These are phyloP conservation scores for Aspergillus ustus DNA, from an alignment of 2,329 filamentous ascomycete species.

Conservation along the genomic window DNA sequence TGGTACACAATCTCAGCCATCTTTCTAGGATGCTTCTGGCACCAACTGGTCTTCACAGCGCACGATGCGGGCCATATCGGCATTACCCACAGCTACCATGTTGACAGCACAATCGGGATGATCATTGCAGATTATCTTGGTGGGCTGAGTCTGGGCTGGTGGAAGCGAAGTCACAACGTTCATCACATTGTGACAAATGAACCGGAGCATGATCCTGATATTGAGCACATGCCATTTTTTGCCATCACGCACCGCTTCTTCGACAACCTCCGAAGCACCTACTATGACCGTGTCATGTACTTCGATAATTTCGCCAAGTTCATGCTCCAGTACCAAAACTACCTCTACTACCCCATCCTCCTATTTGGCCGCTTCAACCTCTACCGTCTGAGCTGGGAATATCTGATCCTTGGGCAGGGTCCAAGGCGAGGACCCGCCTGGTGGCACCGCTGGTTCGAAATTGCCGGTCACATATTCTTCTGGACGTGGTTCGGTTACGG, in stretches of 20 bases:
- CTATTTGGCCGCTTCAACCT: constrained; percentile 85
- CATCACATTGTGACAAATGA: constrained; percentile 96
- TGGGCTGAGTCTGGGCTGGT: constrained; percentile 91
- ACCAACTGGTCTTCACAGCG: constrained; percentile 90
- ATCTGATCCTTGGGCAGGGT: constrained; percentile 71
- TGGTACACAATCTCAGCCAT: constrained; percentile 74
- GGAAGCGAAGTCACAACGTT: constrained; percentile 95
- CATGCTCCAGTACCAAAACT: constrained; percentile 74
- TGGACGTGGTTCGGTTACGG: constrained; percentile 86
- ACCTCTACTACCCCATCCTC: constrained; percentile 82
- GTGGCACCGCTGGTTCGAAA: constrained; percentile 84
- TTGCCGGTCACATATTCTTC: constrained; percentile 76
- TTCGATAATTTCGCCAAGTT: constrained; percentile 77
- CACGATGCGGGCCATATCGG: constrained; percentile 98
- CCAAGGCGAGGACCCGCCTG: constrained; percentile 76
- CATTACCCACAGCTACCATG: constrained; percentile 87
- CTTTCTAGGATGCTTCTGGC: constrained; percentile 85
- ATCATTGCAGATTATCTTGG: constrained; percentile 88
- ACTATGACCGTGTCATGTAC: constrained; percentile 79
- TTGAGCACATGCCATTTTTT: constrained; percentile 88
- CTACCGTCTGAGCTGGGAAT: constrained; percentile 79
- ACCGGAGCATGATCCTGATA: constrained; percentile 94
- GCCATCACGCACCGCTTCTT: constrained; percentile 84
- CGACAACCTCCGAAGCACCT: constrained; percentile 73
- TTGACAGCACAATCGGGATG: constrained; percentile 85